Conservation (phyloP, 78 protist species). For the slime mould (Dictyostelium discoideum) region DNA sequence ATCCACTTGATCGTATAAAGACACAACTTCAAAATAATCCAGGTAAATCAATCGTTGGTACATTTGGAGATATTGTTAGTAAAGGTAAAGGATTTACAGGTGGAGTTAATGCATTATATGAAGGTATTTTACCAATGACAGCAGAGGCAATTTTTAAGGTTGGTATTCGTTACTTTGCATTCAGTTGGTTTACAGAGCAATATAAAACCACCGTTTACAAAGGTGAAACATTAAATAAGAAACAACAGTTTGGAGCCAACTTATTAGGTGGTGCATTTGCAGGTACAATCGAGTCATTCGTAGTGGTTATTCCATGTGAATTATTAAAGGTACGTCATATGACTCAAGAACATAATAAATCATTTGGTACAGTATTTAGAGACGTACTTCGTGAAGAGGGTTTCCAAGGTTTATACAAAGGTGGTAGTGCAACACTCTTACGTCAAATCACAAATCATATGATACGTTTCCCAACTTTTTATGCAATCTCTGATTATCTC, state of each 20-base stretch:
- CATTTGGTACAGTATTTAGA: conserved; percentile 30
- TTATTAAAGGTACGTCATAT: conserved; percentile 75
- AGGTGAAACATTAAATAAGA: conserved; percentile 1
- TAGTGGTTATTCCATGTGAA: conserved; percentile 78
- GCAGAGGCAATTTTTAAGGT: conserved; percentile 72
- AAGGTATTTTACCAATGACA: conserved; percentile 78
- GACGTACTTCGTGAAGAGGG: conserved; percentile 64
- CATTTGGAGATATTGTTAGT: conserved; percentile 54
- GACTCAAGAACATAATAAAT: conserved; percentile 69
- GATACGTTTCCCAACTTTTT: conserved; percentile 73
- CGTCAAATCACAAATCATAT: conserved; percentile 78
- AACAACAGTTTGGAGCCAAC: conserved; percentile 27
- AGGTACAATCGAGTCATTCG: conserved; percentile 68
- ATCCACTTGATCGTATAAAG: conserved; percentile 70
- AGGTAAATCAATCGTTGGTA: conserved; percentile 34
- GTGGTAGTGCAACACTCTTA: conserved; percentile 74
- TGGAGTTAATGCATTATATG: conserved; percentile 58
- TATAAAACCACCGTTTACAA: conserved; percentile 6
- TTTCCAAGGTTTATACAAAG: conserved; percentile 67
- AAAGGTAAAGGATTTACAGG: conserved; percentile 68
- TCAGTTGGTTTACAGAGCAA: conserved; percentile 60
- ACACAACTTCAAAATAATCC: conserved; percentile 80
- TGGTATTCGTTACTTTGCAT: conserved; percentile 75
- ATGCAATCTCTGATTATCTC: conserved; percentile 51
- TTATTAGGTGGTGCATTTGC: conserved; percentile 76